Conservation (phyloP, 225 moss, liverwort and hornwort genomes). For the Pleurozium schreberi region DNA sequence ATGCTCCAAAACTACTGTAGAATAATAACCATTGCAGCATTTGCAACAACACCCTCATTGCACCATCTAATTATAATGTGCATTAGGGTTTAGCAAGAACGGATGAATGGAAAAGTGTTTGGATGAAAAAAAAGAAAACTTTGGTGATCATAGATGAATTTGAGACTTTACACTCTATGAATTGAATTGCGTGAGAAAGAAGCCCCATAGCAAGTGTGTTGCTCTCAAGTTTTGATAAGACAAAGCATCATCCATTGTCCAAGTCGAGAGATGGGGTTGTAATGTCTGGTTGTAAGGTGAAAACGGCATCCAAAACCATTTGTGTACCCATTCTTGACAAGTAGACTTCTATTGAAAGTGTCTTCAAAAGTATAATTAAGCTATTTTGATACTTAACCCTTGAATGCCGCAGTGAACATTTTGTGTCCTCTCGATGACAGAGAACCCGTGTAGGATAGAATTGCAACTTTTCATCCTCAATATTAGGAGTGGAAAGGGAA, state of each 20-base stretch:
- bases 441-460: too few relatives aligned
- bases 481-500: too few relatives aligned
- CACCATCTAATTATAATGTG: neutral
- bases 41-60: neutral
- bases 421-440: too few relatives aligned
- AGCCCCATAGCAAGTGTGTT: neutral
- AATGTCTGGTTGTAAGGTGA: neutral
- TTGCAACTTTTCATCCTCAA: too few relatives aligned
- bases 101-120: neutral
- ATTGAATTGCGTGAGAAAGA: neutral
- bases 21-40: neutral
- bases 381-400: accelerated
- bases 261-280: neutral
- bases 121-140: neutral
- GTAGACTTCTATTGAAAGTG: neutral
- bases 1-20: neutral
- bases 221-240: neutral
- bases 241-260: neutral
- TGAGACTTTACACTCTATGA: neutral
- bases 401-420: too few relatives aligned
- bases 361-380: neutral
- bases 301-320: accelerated
- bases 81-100: neutral
- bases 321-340: accelerated
- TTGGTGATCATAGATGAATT: neutral